Conservation (phyloP, 75 land plant genomes). For the Sequoiadendron giganteum region DNA sequence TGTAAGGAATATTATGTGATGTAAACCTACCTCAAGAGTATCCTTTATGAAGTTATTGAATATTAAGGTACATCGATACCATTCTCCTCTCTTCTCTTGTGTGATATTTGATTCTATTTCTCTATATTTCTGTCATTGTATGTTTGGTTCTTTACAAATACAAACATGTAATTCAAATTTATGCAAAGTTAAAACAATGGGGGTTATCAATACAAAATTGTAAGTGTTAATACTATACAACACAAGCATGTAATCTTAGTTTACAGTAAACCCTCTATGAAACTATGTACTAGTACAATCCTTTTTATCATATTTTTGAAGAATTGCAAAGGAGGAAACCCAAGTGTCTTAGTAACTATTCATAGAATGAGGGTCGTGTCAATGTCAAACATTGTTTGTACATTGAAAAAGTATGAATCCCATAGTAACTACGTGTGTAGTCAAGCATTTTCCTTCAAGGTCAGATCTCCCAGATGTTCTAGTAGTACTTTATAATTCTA, state of each 20-base stretch:
- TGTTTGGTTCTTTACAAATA: not conserved
- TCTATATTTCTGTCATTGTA: not conserved
- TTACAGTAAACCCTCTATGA: not conserved
- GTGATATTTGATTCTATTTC: not conserved
- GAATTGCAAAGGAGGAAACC: not conserved
- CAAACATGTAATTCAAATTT: not conserved
- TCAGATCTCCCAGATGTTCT: not conserved
- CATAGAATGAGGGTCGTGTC: not conserved
- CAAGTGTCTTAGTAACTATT: not conserved
- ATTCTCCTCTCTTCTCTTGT: not conserved
- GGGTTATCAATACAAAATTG: not conserved
- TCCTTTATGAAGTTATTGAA: not conserved
- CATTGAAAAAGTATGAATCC: not conserved
- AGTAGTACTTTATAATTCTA: not conserved
- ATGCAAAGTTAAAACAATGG: not conserved
- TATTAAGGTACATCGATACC: not conserved
- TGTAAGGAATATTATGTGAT: not conserved
- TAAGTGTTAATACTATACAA: not conserved
- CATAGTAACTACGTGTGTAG: not conserved
- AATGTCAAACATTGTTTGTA: not conserved
- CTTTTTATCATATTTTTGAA: not conserved
- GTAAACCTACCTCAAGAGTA: not conserved
- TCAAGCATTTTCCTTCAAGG: not conserved
- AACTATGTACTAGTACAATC: not conserved
- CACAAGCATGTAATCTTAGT: not conserved